Evolutionary conservation across 1,284 basidiomycete genomes (phyloP).

Genomic region (Cystobasidiaceae sp.): DNA sequence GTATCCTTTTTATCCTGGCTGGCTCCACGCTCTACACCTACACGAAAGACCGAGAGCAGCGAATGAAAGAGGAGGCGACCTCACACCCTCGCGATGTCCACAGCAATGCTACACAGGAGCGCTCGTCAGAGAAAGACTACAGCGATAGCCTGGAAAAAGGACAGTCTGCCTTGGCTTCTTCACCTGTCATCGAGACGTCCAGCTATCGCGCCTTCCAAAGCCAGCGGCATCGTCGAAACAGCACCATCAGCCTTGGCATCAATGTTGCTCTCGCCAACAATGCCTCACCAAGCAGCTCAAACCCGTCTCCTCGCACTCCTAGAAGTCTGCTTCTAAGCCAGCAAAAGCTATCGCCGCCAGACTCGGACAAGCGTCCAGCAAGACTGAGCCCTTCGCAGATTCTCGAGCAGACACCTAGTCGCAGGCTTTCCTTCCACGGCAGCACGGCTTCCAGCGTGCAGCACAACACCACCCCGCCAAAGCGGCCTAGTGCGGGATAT

Average conservation of each 20-base stretch:
- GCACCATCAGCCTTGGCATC: constrained; percentile 1
- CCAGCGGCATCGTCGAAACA: constrained; percentile 6
- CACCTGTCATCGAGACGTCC: not conserved
- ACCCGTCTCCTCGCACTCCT: constrained; percentile 10
- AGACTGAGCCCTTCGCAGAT: no score
- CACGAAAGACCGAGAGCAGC: constrained; percentile 39
- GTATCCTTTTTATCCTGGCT: constrained; percentile 68
- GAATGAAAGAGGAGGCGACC: constrained; percentile 5
- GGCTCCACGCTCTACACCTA: constrained; percentile 68
- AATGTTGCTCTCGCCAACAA: constrained; percentile 6
- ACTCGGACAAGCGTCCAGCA: no score
- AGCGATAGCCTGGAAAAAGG: not conserved
- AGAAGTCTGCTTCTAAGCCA: not conserved
- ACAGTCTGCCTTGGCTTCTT: constrained; percentile 2
- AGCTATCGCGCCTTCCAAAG: not conserved
- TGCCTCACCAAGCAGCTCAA: not conserved
- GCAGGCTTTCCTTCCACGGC: no score
- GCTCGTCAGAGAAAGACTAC: no score
- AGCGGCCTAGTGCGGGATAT: no score
- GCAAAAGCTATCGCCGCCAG: no score
- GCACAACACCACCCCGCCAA: no score
- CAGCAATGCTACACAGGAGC: no score
- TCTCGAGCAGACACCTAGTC: no score
- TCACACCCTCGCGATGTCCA: constrained; percentile 11
- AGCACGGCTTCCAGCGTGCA: no score